Base-by-base conservation (phyloP, 257 asterid species). In the Solanum neorickii region DNA sequence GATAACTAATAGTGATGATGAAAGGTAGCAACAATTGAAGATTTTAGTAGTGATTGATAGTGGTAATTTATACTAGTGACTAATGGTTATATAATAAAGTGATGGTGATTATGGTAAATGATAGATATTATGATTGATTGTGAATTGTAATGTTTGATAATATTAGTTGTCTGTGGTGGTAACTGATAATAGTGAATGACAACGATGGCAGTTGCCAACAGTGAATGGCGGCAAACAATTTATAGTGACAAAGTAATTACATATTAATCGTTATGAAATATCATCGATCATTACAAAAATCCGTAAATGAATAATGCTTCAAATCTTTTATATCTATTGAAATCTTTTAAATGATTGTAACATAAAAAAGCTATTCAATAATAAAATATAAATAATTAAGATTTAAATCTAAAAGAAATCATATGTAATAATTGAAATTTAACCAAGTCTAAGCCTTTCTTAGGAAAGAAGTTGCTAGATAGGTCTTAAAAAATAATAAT, bases 271-370 rank as follows among this genome's bases (percentile, higher is more conserved):
- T 65, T 65, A 2, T 65, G 35, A 29, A 29, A 13, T 69, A 6
- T 69, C 41, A 69, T 29, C 3, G 3, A 52, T 52, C 23, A 15
- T 7, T 31, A 11, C 12, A 31, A 1, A 69, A 69, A 15, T 69
- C 1, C 6, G 1, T 29, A 3, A 29, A 7, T 0, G 6, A 0
- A 15, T 29, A 29, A 15, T 3, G 2, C 37, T 23, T 69, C 7
- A 69, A 69, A 69, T 7, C 12, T 29, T 69, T 7, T 29, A 68
- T 18, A 14, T 21, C 7, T 23, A 23, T 14, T 25, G 18, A 25
- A 12, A 66, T 66, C 39, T 69, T 15, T 14, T 29, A 68, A 3
- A 1, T 68, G 11, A 8, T 2, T 29, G 21, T 68, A 31, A 68
- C 75, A 29, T 29, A 16, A 14, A 27, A 14, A 25, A 6, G 7